Conservation (phyloP, 805 yeast genomes). For the Blastobotrys muscicola region DNA sequence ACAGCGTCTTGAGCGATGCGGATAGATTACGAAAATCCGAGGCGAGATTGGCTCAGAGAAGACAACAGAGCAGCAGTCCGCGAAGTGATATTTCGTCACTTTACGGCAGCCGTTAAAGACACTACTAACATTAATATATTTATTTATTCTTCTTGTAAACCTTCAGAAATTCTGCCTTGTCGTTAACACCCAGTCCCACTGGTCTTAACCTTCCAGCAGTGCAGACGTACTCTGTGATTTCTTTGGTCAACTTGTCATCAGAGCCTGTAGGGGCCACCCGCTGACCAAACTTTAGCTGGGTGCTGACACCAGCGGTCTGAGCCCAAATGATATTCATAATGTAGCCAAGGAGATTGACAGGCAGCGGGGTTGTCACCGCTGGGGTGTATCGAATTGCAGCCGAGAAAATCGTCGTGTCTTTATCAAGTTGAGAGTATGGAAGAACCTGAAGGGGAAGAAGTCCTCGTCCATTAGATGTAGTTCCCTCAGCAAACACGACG, state of each 20-base stretch:
- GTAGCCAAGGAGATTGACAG: conserved; percentile 22
- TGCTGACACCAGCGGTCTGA: conserved; percentile 13
- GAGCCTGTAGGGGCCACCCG: conserved; percentile 15
- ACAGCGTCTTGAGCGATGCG: no score
- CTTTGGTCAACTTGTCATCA: conserved; percentile 8
- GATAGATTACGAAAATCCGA: no score
- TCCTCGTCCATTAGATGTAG: conserved; percentile 76
- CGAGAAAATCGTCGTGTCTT: conserved; percentile 18
- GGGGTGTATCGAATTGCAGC: conserved; percentile 28
- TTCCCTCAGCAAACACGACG: conserved; percentile 67
- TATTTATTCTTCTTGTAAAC: no score
- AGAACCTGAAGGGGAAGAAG: conserved; percentile 45
- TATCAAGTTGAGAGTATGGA: conserved; percentile 15
- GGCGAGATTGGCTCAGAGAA: no score
- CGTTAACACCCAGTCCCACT: conserved; percentile 37
- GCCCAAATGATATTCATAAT: conserved; percentile 10
- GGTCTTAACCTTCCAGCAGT: conserved; percentile 39
- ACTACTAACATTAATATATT: no score
- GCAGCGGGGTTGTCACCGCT: conserved; percentile 26
- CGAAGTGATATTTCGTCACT: no score
- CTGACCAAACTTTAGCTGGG: conserved; percentile 15
- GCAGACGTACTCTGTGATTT: conserved; percentile 21
- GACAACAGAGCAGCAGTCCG: no score
- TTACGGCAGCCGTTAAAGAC: no score
- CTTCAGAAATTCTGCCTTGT: conserved; percentile 30